Conservation (phyloP, 2,329 filamentous ascomycete species). For the Cladosporium sp. region DNA sequence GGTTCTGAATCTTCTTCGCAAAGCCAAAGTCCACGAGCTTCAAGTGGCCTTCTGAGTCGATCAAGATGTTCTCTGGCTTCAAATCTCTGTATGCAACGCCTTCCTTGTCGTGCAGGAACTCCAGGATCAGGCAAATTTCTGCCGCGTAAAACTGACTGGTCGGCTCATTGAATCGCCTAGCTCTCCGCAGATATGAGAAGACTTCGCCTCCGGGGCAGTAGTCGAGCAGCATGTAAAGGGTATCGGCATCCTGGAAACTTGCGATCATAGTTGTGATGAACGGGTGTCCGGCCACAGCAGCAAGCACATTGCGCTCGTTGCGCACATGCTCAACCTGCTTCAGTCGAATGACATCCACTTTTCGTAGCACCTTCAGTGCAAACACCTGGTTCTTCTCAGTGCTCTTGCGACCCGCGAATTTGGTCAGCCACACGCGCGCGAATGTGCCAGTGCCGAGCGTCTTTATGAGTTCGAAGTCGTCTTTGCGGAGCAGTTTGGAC, state of each 20-base stretch:
- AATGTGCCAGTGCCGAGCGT: constrained; percentile 77
- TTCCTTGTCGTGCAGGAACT: constrained; percentile 76
- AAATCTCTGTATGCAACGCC: constrained; percentile 80
- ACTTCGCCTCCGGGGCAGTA: constrained; percentile 83
- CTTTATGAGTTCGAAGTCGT: constrained; percentile 72
- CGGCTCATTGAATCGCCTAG: constrained; percentile 75
- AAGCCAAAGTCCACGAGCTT: constrained; percentile 86
- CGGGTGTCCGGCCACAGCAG: constrained; percentile 74
- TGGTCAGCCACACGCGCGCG: constrained; percentile 77
- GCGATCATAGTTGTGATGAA: constrained; percentile 79
- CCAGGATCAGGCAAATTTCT: constrained; percentile 78
- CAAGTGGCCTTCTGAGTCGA: constrained; percentile 76
- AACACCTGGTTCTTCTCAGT: constrained; percentile 67
- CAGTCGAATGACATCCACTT: constrained; percentile 69
- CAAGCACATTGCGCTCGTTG: constrained; percentile 76
- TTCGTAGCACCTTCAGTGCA: constrained; percentile 76
- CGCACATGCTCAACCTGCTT: constrained; percentile 87
- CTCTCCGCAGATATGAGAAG: constrained; percentile 77
- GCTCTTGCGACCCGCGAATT: constrained; percentile 54
- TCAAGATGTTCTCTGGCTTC: constrained; percentile 79
- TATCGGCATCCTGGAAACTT: constrained; percentile 77
- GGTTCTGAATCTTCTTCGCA: constrained; percentile 71
- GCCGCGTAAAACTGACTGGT: constrained; percentile 80
- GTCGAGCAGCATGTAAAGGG: constrained; percentile 79
- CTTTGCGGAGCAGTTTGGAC: constrained; percentile 46